A percentile compares a stretch with the other conserved stretches of the same genome.
phyloP scores from a whole-genome alignment of 2,329 filamentous ascomycete species.

The Trichophyton schoenleinii region DNA sequence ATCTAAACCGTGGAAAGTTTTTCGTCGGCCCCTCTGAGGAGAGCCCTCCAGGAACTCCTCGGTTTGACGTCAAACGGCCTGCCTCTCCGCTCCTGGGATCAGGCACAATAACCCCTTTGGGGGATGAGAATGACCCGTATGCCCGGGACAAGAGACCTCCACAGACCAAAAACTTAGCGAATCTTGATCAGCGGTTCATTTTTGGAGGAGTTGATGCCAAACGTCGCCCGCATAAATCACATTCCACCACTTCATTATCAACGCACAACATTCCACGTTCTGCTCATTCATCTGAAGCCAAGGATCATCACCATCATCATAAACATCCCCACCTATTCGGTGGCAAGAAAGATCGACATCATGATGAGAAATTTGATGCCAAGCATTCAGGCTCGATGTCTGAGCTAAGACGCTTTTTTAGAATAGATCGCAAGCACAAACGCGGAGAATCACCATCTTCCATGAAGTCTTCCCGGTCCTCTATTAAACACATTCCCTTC shows the following conservation, averaged over 20 bases:
- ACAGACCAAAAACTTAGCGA: slow-evolving; percentile 51
- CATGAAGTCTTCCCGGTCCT: slow-evolving; percentile 39
- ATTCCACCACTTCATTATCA: slow-evolving; percentile 7
- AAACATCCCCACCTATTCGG: slow-evolving; percentile 39
- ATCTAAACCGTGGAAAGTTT: slow-evolving; percentile 42
- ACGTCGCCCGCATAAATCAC: slow-evolving; percentile 43
- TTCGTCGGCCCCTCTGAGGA: slow-evolving; percentile 45
- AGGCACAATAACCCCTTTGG: slow-evolving; percentile 64
- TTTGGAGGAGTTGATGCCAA: slow-evolving; percentile 65
- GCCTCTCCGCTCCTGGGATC: slow-evolving; percentile 51
- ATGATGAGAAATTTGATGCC: slow-evolving; percentile 32
- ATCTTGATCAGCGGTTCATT: slow-evolving; percentile 70
- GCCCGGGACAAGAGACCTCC: slow-evolving; percentile 66
- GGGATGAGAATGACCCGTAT: slow-evolving; percentile 74
- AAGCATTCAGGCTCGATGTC: slow-evolving; percentile 71
- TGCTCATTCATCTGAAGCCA: slow-evolving; percentile 31
- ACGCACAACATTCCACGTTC: slow-evolving; percentile 33
- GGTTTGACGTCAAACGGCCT: slow-evolving; percentile 33
- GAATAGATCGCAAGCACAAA: slow-evolving; percentile 54
- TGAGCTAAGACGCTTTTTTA: slow-evolving; percentile 94
- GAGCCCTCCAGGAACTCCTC: slow-evolving; percentile 50
- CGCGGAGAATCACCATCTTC: slow-evolving; percentile 50
- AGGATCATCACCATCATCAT: slow-evolving; percentile 21
- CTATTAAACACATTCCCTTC: slow-evolving; percentile 40
- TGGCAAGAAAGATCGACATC: slow-evolving; percentile 40